Evolutionary conservation across 768 basidiomycete genomes (phyloP), one percentile per base, ranked within the genome.

Genomic region (Mycena vulgaris): DNA sequence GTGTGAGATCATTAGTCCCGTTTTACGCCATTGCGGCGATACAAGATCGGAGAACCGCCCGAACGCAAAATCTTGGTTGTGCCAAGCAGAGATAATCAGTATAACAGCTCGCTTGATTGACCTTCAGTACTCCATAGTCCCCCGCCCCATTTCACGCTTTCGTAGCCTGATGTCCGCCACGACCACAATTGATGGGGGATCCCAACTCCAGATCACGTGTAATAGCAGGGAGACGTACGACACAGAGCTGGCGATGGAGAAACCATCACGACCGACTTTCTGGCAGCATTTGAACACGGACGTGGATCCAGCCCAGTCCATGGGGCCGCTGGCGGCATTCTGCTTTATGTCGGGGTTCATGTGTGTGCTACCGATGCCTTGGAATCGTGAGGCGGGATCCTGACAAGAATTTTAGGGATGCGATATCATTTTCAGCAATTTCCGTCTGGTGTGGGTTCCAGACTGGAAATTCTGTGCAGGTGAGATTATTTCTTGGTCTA

Each of bases 361-460:
- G 93, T 93, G 67, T 73, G 91, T 83, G 16, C 37, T 57, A 42
- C 33, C 21, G 45, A 49, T 63, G 56, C 63, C 25, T 39, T 35
- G 3, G n/a, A n/a, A 31, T 21, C 27, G 27, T 35, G 59, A 53
- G 31, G n/a, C n/a, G 30, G 58, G 21, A 48, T 48, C 33, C 52
- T 63, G 5, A 69, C 69, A 16, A 17, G 1, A 40, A 35, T 47
- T 53, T 31, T 69, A 94, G 93, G 16, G 91, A 93, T 75, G 88
- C 88, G 2, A 83, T 95, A 31, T 90, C 89, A 5, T 95, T 95
- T 82, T 89, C 92, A 48, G 92, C 94, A 2, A 83, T 94, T 53
- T 95, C 90, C 78, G 89, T 95, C 17, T 95, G 94, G 93, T 93
- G 91, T 78, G 93, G 91, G 17, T 95, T 95, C 80, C 94, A 95